Base-by-base conservation (phyloP, 192 early-diverging fungal species). In the Coemansia sp. region DNA sequence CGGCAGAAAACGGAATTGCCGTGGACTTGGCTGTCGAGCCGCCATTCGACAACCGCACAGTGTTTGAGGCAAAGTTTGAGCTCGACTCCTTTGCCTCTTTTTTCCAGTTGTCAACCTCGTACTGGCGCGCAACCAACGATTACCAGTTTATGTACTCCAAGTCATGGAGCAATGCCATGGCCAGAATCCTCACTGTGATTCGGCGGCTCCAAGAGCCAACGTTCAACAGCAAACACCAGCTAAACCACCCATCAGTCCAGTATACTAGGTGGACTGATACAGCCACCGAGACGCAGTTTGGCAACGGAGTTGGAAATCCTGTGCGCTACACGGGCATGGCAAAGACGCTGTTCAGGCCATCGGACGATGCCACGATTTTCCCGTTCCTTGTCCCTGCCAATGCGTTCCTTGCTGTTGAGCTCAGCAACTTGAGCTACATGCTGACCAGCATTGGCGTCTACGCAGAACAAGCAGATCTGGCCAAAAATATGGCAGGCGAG, bases 71-170 rank as follows among this genome's bases (percentile, higher is more conserved):
- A 19, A 90, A 90, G 64, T 86, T 76, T 57, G 88, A 90, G 56
- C 65, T 90, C 32, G 88, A 90, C 75, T 88, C 87, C 12, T 63
- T 88, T 37, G 83, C 82, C 0, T 82, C 87, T 14, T 90, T 89
- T 22, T 66, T 90, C 36, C 75, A 84, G 26, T 39, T 88, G 2
- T 78, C 85, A 0, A 63, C 80, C 43, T 22, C 59, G 17, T 89
- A 83, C 55, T 88, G 83, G 76, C 44, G 62, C 8, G 50, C 82
- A 7, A 85, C 87, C 3, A 53, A 61, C 9, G 81, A 86, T 29
- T 38, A 58, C 12, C 58, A 43, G 34, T 78, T 84, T 60, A 39
- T 82, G 17, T 33, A 62, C 12, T 38, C 64, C 6, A 14, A 46
- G 32, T 19, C 65, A n/a, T 89, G 85, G 85, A 37, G 62, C 17